phyloP scores from a whole-genome alignment of 768 basidiomycete genomes.

The Phylloporus scabripes region DNA sequence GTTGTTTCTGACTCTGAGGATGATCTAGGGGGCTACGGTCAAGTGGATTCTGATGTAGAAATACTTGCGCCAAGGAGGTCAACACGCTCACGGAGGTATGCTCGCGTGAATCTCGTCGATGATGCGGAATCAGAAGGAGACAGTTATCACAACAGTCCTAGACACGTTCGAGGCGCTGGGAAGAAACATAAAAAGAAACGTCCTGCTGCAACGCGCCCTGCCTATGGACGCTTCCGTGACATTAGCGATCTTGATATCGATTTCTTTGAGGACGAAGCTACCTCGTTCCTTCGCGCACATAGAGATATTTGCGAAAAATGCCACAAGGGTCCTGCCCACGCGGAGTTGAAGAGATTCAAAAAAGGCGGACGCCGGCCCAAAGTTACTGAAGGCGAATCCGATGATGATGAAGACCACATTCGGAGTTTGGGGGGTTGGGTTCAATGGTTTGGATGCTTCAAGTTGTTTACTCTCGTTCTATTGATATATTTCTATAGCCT shows the following conservation, averaged over 20 bases:
- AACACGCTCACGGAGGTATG: constrained; percentile 39
- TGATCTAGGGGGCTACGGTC: constrained; percentile 36
- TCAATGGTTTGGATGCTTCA: constrained; percentile 55
- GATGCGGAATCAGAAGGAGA: constrained; percentile 32
- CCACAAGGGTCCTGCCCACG: constrained; percentile 52
- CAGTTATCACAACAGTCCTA: constrained; percentile 29
- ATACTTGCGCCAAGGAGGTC: constrained; percentile 38
- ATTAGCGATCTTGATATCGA: constrained; percentile 39
- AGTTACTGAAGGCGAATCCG: constrained; percentile 39
- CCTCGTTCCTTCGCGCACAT: constrained; percentile 52
- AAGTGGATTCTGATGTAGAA: constrained; percentile 26
- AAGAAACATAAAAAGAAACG: constrained; percentile 28
- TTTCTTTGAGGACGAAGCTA: constrained; percentile 50
- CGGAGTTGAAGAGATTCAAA: constrained; percentile 41
- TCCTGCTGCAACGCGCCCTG: constrained; percentile 38
- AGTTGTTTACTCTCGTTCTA: neutral
- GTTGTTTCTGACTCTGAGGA: constrained; percentile 34
- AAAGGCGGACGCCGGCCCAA: constrained; percentile 37
- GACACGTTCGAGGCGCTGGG: neutral
- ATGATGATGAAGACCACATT: constrained; percentile 48
- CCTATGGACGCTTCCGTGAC: constrained; percentile 44
- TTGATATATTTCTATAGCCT: constrained; percentile 40
- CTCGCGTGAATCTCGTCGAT: constrained; percentile 33
- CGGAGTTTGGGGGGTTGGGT: constrained; percentile 72
- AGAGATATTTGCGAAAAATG: constrained; percentile 70